Evolutionary conservation across 2,329 filamentous ascomycete genomes (phyloP), one percentile per base, ranked within the genome.

Genomic region (Microcyclospora pomicola): DNA sequence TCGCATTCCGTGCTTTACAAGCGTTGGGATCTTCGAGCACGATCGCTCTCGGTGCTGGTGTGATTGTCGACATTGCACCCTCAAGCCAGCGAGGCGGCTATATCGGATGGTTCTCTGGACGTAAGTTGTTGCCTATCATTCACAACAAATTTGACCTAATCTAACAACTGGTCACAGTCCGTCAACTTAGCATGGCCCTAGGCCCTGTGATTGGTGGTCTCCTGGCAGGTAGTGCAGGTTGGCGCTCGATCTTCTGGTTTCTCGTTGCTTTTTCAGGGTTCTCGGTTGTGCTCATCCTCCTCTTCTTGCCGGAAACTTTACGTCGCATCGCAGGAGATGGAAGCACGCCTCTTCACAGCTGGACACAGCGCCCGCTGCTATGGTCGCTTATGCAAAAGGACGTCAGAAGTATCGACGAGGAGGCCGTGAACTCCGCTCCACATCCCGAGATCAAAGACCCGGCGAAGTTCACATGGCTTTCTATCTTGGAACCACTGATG

Each of bases 241-340:
- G 55, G 59, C 28, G 56, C 40, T 47, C 50, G 49, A 51, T 59
- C 49, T 49, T 68, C 44, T 68, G 65, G 63, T 67, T 68, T 41
- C 51, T 58, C 6, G 44, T 47, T 31, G 64, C 66, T 39, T 58
- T 64, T 43, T 54, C 61, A 3, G 56, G 53, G 6, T 43, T 49
- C 3, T 41, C 53, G 15, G 44, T 57, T 44, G 39, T 59, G 16
- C 33, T 53, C 9, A 53, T 57, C 36, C 34, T 48, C 1, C 36
- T 55, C 15, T 47, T 56, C 27, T 52, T 59, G 27, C 58, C 58
- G 3, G 58, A 66, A 41, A 65, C 63, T 2, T 54, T 58, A 19
- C 55, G 62, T 2, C 60, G 59, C 7, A 55, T 65, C 6, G 62
- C 63, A 2, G 62, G 60, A 1, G 63, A 65, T 36, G 19, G 19